Percentiles rank a stretch among this genome's conserved stretches.
These are phyloP conservation scores for Stephania japonica DNA, from an alignment of 164 flowering plant genomes.

Conservation along the genomic window DNA sequence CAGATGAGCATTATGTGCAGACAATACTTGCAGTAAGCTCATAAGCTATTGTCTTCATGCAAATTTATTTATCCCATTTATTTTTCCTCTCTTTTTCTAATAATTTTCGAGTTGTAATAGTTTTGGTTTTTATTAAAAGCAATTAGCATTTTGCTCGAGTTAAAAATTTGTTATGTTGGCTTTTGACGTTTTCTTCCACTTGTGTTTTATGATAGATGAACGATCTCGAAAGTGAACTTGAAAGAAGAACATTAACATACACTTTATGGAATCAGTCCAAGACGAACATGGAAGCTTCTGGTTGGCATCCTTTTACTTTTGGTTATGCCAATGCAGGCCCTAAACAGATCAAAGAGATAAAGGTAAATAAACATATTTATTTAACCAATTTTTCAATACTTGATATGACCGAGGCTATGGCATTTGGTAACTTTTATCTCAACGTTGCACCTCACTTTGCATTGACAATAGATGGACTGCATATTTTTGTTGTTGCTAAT, in stretches of 20 bases:
- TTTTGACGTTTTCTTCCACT: not conserved
- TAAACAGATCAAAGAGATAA: slow-evolving; percentile 54
- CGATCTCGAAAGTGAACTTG: slow-evolving; percentile 71
- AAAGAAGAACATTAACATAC: slow-evolving; percentile 82
- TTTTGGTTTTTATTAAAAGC: not conserved
- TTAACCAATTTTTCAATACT: not conserved
- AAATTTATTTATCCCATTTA: not conserved
- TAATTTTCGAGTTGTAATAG: not conserved
- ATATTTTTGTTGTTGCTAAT: not conserved
- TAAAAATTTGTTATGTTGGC: not conserved
- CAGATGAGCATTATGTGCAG: slow-evolving; percentile 93
- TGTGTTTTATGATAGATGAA: slow-evolving; percentile 41
- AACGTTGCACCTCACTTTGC: not conserved
- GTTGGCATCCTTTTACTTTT: slow-evolving; percentile 90
- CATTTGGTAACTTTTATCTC: not conserved
- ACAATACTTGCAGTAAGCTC: slow-evolving; percentile 75
- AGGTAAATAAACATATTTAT: slow-evolving; percentile 30
- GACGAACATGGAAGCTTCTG: slow-evolving; percentile 39
- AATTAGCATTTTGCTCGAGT: not conserved
- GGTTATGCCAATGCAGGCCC: slow-evolving; percentile 49
- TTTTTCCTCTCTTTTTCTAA: not conserved
- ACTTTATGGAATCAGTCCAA: slow-evolving; percentile 68
- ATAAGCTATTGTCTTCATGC: slow-evolving; percentile 31
- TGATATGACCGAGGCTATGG: not conserved
- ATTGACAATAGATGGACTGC: not conserved